A percentile compares a stretch with the other conserved stretches of the same genome.
Conservation (phyloP, 148 eudicot species). For the Suaeda aralocaspica region DNA sequence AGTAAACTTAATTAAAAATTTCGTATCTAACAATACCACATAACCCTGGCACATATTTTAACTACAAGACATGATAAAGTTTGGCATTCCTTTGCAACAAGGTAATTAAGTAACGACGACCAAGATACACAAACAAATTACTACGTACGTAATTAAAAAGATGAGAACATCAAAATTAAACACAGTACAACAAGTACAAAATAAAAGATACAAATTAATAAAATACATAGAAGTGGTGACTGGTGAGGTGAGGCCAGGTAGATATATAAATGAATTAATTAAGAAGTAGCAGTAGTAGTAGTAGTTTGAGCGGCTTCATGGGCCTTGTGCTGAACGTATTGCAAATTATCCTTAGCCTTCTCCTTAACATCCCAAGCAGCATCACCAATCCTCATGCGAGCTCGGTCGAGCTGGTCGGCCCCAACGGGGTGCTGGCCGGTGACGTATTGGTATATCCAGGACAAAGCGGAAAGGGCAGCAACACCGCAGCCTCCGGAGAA, state of each 20-base stretch:
- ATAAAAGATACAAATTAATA: too few species aligned
- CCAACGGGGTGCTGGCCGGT: constrained; percentile 38
- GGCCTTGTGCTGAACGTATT: constrained; percentile 12
- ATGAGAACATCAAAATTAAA: too few species aligned
- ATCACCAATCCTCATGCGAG: constrained; percentile 25
- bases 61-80: too few species aligned
- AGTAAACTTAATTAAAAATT: too few species aligned
- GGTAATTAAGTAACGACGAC: too few species aligned
- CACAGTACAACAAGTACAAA: too few species aligned
- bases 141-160: too few species aligned
- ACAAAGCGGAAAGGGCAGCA: constrained; percentile 30
- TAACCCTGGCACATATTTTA: too few species aligned
- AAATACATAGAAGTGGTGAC: too few species aligned
- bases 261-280: not conserved
- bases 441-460: constrained; percentile 36
- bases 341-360: constrained; percentile 23
- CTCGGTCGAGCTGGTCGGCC: constrained; percentile 34
- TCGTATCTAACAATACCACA: too few species aligned
- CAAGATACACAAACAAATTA: too few species aligned
- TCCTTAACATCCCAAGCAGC: constrained; percentile 33
- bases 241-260: not conserved
- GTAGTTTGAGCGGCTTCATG: constrained; percentile 18
- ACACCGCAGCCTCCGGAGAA: constrained; percentile 44
- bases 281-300: not conserved
- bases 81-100: too few species aligned